A percentile compares a stretch with the other conserved stretches of the same genome.
Conservation (phyloP, 2,329 filamentous ascomycete genomes). For the Cladosporium phlei region DNA sequence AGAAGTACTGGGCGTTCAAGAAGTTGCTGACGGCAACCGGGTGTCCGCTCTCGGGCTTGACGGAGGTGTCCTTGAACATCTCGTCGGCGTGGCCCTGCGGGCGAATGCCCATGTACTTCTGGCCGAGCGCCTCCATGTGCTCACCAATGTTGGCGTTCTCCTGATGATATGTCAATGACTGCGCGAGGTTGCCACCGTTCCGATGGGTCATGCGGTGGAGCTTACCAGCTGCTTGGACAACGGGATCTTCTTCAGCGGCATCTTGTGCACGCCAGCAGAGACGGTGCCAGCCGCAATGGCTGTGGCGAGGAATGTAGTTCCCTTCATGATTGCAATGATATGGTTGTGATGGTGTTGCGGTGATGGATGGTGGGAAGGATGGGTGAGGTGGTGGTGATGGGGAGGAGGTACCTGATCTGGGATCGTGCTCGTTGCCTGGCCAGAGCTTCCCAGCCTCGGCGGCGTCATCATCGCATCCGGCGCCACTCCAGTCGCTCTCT, state of each 20-base stretch:
- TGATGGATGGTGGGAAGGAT: background rate
- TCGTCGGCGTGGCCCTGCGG: constrained; percentile 65
- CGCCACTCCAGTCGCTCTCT: background rate
- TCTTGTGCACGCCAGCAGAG: constrained; percentile 84
- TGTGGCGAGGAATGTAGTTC: constrained; percentile 70
- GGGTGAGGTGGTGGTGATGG: background rate
- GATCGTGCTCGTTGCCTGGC: background rate
- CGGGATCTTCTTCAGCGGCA: constrained; percentile 87
- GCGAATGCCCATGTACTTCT: constrained; percentile 91
- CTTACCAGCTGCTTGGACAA: constrained; percentile 86
- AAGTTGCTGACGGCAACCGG: constrained; percentile 93
- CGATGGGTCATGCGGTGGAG: constrained; percentile 22
- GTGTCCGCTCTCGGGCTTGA: constrained; percentile 64
- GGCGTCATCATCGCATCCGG: background rate
- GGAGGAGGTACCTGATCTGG: too few relatives aligned
- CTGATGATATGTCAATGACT: constrained; percentile 47
- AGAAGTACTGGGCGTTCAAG: constrained; percentile 99
- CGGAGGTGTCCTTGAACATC: constrained; percentile 71
- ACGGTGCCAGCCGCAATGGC: constrained; percentile 68
- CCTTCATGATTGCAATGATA: constrained; percentile 64
- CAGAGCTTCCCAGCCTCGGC: background rate
- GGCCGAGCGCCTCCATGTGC: constrained; percentile 76
- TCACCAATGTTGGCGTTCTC: constrained; percentile 72
- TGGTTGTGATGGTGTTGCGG: constrained; percentile 4
- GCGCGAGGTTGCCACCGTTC: constrained; percentile 50